Base-by-base conservation (phyloP, 305 asterid genomes). In the Solanum aculeatissimum region DNA sequence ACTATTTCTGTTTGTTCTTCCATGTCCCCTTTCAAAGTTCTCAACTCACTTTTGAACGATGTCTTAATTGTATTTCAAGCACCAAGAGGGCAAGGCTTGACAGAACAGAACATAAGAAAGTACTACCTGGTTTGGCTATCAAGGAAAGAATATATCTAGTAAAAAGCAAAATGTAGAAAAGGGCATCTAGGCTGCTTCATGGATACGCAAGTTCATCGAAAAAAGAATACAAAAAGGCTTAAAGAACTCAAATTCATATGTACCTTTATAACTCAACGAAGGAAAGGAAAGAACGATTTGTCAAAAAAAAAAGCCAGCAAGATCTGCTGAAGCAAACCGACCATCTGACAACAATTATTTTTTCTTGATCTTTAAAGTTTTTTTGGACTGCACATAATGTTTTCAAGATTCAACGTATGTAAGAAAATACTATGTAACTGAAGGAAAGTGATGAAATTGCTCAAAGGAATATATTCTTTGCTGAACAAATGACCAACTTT, bases 151-250 rank as follows among this genome's bases (percentile, higher is more conserved):
- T 53, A 7, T 53, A 45, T 55, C 7, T 43, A 49, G 54, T 53
- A 21, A 74, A 32, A 66, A 82, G 77, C 45, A 66, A 74, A n/a
- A 82, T 71, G 80, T 27, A 54, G 29, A 19, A 75, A 79, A 47
- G 85, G 86, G 93, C 53, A 91, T 88, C 87, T 80, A 49, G 19
- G 51, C 87, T 86, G 92, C 92, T 88, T 91, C 89, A 89, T 84
- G 88, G 87, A 81, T 84, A 88, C 89, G 91, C 91, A 82, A 87
- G 84, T 89, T 86, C 58, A 25, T 80, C 42, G 21, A 40, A 45
- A 72, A 72, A 45, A 72, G 23, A 23, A 72, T 58, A 45, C 23
- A 58, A 75, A 14, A 47, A 75, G 43, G n/a, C 62, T 47, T 47
- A 75, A 4, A 74, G 8, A 75, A 25, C 16, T 47, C n/a, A 75